Base-by-base conservation (phyloP, 2,329 filamentous ascomycete genomes). In the Colletotrichum ledebouriae region DNA sequence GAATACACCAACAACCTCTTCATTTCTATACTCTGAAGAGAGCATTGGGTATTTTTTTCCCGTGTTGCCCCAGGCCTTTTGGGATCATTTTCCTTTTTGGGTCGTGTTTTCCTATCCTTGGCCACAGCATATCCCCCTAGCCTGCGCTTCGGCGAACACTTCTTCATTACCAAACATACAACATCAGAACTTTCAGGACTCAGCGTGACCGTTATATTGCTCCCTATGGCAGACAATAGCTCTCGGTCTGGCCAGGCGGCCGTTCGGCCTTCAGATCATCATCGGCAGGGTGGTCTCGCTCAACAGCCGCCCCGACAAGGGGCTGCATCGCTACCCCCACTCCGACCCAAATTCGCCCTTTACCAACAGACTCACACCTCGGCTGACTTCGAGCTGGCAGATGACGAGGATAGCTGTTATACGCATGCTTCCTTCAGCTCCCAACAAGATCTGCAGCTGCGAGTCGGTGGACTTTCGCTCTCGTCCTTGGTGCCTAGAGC, bases 151-250 rank as follows among this genome's bases (percentile, higher is more conserved):
- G 33, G 29, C 15, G 29, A 34, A 15, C 15, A 34, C 10, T 12
- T 33, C 49, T 22, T 12, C 15, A 39, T 9, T 9, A 39, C 10
- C 49, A 1, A 20, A 34, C 10, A 34, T 4, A 9, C n/a, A 6
- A 29, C 20, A 52, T 13, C 47, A 12, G 12, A 49, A 49, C 11
- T 52, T 15, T 6, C 49, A 37, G 29, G n/a, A 53, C n/a, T 37
- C 2, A 29, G 34, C 10, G 29, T 15, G 57, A 7, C 33, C 17
- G 29, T 17, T 22, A 17, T 6, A 13, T 33, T 50, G 17, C 13
- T 53, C n/a, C 22, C 17, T 39, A 64, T 64, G 62, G 39, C 57
- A 50, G 46, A 39, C 46, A 42, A 52, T 17, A 17, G 17, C 29
- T 22, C 20, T 22, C 25, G n/a, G 9, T n/a, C 12, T 37, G 46